Evolutionary conservation across 2,329 filamentous ascomycete genomes (phyloP).

Genomic region (Beauveria scarabaeidicola): DNA sequence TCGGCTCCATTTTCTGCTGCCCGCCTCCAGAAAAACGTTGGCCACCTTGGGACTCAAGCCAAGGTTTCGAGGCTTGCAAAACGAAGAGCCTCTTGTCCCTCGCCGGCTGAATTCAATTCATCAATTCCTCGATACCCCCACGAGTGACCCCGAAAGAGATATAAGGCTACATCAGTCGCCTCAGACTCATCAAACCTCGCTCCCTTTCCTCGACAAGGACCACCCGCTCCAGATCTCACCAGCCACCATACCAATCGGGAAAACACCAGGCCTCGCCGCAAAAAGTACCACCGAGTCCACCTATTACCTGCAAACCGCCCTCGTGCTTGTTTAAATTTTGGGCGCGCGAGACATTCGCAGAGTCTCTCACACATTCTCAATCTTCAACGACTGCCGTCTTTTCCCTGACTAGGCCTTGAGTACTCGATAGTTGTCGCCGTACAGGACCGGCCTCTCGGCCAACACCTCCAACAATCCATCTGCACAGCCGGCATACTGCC

Average conservation of each 20-base stretch:
- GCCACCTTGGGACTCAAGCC: background rate
- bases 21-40: background rate
- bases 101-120: background rate
- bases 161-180: background rate
- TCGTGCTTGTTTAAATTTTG: background rate
- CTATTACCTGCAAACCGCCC: background rate
- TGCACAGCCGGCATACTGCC: background rate
- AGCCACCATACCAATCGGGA: background rate
- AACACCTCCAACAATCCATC: background rate
- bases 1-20: background rate
- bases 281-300: conserved; percentile 5
- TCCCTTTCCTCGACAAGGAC: background rate
- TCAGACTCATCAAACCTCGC: background rate
- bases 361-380: background rate
- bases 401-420: background rate
- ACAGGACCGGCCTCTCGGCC: background rate
- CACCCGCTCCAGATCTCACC: background rate
- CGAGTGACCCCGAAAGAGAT: no score
- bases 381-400: background rate
- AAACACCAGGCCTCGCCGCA: background rate
- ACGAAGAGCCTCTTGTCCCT: background rate
- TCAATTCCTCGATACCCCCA: background rate
- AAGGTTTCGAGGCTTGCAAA: background rate
- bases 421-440: background rate
- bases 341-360: background rate